Base-by-base conservation (phyloP, 1,284 basidiomycete genomes). In the Heliocybe sulcata region DNA sequence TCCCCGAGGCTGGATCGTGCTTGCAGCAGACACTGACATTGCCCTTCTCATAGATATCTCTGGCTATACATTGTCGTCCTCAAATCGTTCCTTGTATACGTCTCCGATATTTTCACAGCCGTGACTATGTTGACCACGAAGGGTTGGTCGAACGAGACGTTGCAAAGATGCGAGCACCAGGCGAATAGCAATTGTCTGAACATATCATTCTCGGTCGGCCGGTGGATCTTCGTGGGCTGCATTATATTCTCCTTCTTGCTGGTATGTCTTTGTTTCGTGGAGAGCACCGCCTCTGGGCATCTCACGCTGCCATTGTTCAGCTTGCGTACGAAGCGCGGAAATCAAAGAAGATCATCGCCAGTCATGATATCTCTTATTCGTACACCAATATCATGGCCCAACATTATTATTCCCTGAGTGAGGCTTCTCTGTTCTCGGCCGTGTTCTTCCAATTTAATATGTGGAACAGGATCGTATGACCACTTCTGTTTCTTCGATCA, bases 401-500 rank as follows among this genome's bases (percentile, higher is more conserved):
- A 71, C 83, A 94, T 68, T 96, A 95, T 69, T 95, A 94, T 71
- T 93, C 91, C 42, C 82, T 97, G 53, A 83, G 92, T 94, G 69
- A 61, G 90, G n/a, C 3, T 76, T 31, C 26, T 53, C 16, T 12
- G n/a, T 53, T n/a, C n/a, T n/a, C n/a, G n/a, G n/a, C n/a, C n/a
- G 23, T 51, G 11, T 45, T 54, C 48, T 58, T 35, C 12, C 12
- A 33, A 45, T 54, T 60, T 45, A 63, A 45, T 51, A 11, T 53
- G 29, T 55, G 22, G n/a, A 45, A 25, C 65, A 90, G 92, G 91
- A 55, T 93, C 90, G 49, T 99, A 98, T 69, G 88, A 97, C 69
- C 92, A 97, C 70, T 98, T 97, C 68, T 98, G 96, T 72, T 94
- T 99, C 77, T 99, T 98, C 70, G 87, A 90, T 62, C 94, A 97